Conservation (phyloP, 1,284 basidiomycete species). For the Leccinum olivaceoglutinosum region DNA sequence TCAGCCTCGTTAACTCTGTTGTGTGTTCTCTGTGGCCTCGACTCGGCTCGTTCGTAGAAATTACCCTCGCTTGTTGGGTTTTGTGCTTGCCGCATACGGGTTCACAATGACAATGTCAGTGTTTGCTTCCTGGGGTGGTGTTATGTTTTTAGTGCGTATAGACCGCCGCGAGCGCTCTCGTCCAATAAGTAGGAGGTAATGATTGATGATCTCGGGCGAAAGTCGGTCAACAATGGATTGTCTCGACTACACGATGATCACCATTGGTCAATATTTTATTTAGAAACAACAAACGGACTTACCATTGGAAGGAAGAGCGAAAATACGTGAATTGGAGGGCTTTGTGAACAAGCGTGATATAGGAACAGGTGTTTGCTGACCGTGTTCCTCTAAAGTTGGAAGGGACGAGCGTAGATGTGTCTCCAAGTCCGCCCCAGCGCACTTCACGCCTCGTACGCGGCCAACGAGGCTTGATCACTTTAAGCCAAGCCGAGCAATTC, state of each 20-base stretch:
- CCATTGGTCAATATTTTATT: background rate
- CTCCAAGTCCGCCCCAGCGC: constrained; percentile 33
- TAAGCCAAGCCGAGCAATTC: constrained; percentile 80
- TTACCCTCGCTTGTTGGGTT: background rate
- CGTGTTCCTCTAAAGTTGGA: constrained; percentile 78
- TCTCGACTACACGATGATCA: background rate
- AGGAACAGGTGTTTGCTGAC: constrained; percentile 80
- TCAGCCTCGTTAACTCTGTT: background rate
- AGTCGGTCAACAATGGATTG: background rate
- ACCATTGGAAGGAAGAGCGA: constrained; percentile 76
- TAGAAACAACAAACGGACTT: background rate
- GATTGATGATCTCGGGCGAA: background rate
- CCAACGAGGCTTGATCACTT: constrained; percentile 81
- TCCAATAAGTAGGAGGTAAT: background rate
- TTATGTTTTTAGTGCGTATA: background rate
- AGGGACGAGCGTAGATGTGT: constrained; percentile 47
- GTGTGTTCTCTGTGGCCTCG: background rate
- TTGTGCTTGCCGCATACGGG: too few relatives aligned
- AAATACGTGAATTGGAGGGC: constrained; percentile 82
- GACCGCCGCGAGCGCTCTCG: background rate
- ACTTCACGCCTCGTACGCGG: constrained; percentile 47
- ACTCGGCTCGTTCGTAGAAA: background rate
- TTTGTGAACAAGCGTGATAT: constrained; percentile 79
- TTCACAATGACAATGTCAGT: too few relatives aligned
- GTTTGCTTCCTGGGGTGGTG: background rate